Percentiles rank a stretch among this genome's conserved stretches.
phyloP scores from a whole-genome alignment of 441 rosid genomes.

The Adansonia rubrostipa region DNA sequence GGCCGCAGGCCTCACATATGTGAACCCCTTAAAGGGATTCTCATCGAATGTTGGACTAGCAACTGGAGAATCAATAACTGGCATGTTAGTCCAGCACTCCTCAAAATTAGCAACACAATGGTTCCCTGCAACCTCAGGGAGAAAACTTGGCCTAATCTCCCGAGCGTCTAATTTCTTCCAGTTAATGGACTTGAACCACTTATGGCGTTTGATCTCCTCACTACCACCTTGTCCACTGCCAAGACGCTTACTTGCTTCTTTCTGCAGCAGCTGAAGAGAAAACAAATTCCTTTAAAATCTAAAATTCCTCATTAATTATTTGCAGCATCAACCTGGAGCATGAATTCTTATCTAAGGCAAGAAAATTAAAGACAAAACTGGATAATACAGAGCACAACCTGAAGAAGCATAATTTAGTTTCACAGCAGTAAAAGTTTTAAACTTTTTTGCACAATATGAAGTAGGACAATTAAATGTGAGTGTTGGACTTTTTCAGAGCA shows the following conservation, averaged over 20 bases:
- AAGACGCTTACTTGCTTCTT: constrained; percentile 70
- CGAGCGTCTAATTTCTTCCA: constrained; percentile 86
- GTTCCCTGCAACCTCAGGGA: constrained; percentile 76
- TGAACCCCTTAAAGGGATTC: constrained; percentile 74
- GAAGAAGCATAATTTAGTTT: constrained; percentile 5
- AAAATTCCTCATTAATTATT: background rate
- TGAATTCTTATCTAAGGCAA: background rate
- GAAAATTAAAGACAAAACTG: background rate
- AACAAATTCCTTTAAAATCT: background rate
- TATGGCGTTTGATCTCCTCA: constrained; percentile 74
- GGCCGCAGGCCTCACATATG: constrained; percentile 72
- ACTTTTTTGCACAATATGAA: background rate
- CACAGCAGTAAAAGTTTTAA: background rate
- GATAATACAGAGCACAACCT: background rate
- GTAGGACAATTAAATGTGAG: background rate
- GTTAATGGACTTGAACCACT: constrained; percentile 84
- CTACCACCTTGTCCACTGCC: constrained; percentile 79
- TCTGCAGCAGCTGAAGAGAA: constrained; percentile 72
- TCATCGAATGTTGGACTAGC: constrained; percentile 65
- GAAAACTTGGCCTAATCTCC: constrained; percentile 75
- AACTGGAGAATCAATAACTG: constrained; percentile 75
- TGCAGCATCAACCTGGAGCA: background rate
- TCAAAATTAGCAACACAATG: constrained; percentile 90
- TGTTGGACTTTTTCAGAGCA: background rate
- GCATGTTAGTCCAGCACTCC: constrained; percentile 86